Evolutionary conservation across 208 protist genomes (phyloP), one percentile per base, ranked within the genome.

Genomic region (Acanthamoeba divionensis): DNA sequence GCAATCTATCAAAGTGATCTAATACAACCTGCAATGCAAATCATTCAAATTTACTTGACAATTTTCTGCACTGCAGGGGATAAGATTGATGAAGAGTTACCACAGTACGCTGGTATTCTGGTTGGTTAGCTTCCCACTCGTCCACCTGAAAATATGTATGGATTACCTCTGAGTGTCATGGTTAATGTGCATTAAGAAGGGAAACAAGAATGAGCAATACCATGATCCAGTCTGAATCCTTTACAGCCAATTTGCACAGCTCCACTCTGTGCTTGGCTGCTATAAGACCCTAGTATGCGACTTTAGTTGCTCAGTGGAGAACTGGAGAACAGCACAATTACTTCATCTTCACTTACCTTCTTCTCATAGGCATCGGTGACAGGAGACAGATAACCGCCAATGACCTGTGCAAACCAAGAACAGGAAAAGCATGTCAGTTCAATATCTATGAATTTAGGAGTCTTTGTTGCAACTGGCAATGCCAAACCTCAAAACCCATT

Each of bases 351-450:
- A 63, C 0, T 1, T 52, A 77, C 69, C 36, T 89, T 89, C 50
- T 89, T 89, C 80, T 89, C 73, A 63, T 89, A 89, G 45, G 60
- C 80, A 38, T 89, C 80, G n/a, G 54, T 67, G 3, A 89, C 80
- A 2, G 80, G 80, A 15, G 80, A 89, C 15, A 89, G 60, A 36
- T 60, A 73, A 7, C 80, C 80, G 60, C 80, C 80, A 24, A 89
- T 63, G 10, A 89, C 80, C 60, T 89, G 45, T 24, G 50, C 38
- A 44, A n/a, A n/a, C n/a, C n/a, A n/a, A n/a, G n/a, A n/a, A 50
- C 77, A 24, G 50, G 1, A 67, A 50, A n/a, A n/a, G 55, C 3
- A 48, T 63, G 24, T 80, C 13, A 24, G 18, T 38, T 24, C 63
- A 24, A 13, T 4, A 6, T 21, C 21, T 57, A 2, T n/a, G 55